A percentile compares a stretch with the other conserved stretches of the same genome.
Conservation (phyloP, 129 eudicot genomes). For the Tagetes erecta region DNA sequence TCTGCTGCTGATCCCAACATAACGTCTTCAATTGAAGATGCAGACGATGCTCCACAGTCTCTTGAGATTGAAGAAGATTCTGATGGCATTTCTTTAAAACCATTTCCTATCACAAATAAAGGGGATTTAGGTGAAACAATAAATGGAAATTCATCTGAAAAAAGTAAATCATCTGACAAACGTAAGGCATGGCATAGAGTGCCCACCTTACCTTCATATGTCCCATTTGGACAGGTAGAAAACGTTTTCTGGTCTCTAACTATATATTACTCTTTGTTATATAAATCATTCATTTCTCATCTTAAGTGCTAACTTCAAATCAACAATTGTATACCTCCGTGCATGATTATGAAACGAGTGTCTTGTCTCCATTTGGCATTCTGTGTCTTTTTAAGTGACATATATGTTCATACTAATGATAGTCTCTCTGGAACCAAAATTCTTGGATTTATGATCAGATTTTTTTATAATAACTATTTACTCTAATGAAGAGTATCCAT, state of each 20-base stretch:
- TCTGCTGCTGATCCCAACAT: constrained; percentile 45
- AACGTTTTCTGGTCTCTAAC: neutral
- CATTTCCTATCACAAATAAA: constrained; percentile 52
- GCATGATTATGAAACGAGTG: constrained; percentile 2
- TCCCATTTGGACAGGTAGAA: constrained; percentile 94
- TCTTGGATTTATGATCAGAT: neutral
- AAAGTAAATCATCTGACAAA: constrained; percentile 42
- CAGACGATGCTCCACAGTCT: constrained; percentile 65
- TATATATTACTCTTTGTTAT: neutral
- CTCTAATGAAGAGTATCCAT: constrained; percentile 9
- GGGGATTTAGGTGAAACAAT: constrained; percentile 39
- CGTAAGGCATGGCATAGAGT: constrained; percentile 70
- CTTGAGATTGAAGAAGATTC: constrained; percentile 95
- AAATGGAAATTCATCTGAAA: constrained; percentile 45
- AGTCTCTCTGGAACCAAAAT: neutral
- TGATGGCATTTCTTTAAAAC: constrained; percentile 93
- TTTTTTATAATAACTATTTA: constrained; percentile 3
- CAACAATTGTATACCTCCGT: neutral
- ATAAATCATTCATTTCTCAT: neutral
- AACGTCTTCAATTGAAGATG: constrained; percentile 56
- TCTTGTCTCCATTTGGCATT: constrained; percentile 17
- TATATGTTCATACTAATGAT: constrained; percentile 14
- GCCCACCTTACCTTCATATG: constrained; percentile 89
- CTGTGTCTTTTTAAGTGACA: constrained; percentile 9
- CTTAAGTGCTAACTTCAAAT: constrained; percentile 10